These are phyloP conservation scores for Botryotinia globosa DNA, from an alignment of 2,329 filamentous ascomycete genomes.

Conservation along the genomic window DNA sequence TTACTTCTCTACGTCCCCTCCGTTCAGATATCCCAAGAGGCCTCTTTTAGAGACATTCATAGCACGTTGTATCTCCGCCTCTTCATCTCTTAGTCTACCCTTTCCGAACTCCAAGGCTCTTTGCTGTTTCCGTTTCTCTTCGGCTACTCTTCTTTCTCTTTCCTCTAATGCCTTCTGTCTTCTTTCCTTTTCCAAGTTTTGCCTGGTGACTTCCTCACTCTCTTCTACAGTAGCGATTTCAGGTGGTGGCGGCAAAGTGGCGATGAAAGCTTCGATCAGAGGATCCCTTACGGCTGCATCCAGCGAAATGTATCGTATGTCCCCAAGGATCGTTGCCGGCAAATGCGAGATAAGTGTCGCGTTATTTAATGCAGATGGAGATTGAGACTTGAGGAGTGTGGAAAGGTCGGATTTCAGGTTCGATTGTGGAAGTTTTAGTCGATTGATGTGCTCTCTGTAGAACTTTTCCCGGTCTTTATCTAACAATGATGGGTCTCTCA, in stretches of 20 bases:
- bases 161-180: conserved; percentile 67
- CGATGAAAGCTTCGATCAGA: conserved; percentile 64
- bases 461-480: conserved; percentile 79
- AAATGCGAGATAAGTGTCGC: conserved; percentile 55
- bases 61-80: conserved; percentile 64
- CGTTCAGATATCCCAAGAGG: conserved; percentile 57
- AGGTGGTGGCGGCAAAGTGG: conserved; percentile 59
- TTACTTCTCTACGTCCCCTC: conserved; percentile 16
- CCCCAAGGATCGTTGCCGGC: conserved; percentile 60
- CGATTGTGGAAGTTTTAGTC: conserved; percentile 63
- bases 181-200: conserved; percentile 51
- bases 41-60: conserved; percentile 68
- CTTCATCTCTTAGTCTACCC: conserved; percentile 61
- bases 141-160: conserved; percentile 58
- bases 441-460: conserved; percentile 70
- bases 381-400: conserved; percentile 60
- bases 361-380: conserved; percentile 57
- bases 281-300: conserved; percentile 59
- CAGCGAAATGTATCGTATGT: conserved; percentile 68
- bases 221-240: conserved; percentile 46
- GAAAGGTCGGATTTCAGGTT: conserved; percentile 69
- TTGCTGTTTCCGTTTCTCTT: conserved; percentile 60
- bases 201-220: conserved; percentile 51
- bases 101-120: conserved; percentile 59
- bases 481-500: conserved; percentile 69